phyloP scores from a whole-genome alignment of 176 grass and related monocot species.

The Bothriochloa decipiens region DNA sequence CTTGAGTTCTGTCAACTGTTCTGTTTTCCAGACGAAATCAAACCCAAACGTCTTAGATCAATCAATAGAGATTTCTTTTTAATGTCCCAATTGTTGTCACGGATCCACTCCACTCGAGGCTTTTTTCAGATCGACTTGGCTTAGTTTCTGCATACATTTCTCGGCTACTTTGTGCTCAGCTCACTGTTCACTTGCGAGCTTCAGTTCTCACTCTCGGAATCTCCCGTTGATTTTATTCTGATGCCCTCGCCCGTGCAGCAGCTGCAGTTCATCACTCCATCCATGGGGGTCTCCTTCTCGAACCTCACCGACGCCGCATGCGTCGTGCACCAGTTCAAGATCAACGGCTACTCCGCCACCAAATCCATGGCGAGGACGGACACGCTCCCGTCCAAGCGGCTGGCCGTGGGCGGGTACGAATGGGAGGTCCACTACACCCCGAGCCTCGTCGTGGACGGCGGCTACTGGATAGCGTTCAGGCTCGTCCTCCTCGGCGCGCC shows the following conservation, averaged over 20 bases:
- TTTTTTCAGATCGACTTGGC: neutral
- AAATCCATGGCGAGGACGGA: conserved; percentile 6
- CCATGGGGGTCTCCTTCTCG: neutral
- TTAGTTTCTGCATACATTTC: neutral
- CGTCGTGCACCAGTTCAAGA: conserved; percentile 35
- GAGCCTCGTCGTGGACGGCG: too few relatives aligned
- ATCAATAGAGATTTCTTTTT: neutral
- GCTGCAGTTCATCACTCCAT: neutral
- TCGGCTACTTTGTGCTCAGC: neutral
- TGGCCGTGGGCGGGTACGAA: conserved; percentile 30
- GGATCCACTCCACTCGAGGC: neutral
- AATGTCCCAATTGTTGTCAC: neutral
- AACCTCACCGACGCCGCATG: conserved; percentile 31
- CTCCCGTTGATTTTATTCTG: neutral
- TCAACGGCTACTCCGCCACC: conserved; percentile 37
- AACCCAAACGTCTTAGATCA: neutral
- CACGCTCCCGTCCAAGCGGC: conserved; percentile 25
- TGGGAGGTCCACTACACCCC: conserved; percentile 44
- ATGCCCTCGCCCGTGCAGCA: neutral
- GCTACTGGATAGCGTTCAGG: neutral
- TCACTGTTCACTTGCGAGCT: neutral
- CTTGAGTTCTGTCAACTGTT: neutral
- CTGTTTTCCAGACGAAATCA: neutral
- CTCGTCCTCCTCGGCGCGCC: conserved; percentile 13
- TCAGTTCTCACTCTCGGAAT: neutral